Base-by-base conservation (phyloP, 371 early-diverging fungal species). In the Haplosporangium sp. region DNA sequence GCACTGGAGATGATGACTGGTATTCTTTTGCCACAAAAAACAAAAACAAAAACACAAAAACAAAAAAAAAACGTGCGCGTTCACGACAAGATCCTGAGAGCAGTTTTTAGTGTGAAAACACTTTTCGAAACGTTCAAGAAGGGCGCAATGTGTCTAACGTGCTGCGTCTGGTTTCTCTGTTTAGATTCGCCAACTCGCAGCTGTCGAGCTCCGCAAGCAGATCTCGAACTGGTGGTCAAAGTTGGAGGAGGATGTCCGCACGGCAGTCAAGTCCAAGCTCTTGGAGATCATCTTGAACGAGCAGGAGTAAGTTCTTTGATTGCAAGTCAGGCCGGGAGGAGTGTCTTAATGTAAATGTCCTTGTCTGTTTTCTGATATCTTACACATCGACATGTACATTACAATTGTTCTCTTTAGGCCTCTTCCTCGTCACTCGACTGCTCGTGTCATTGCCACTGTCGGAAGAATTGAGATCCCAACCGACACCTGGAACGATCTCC, bases 171-270 rank as follows among this genome's bases (percentile, higher is more conserved):
- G 8, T 40, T 21, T 20, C 13, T 41, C 43, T 42, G 50, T 66
- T 45, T 80, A 87, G 84, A 84, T 95, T 29, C 92, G 95, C 59
- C 95, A 96, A 81, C 83, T 96, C 52, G 94, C 95, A 38, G 93
- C 95, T 18, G 95, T 96, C 45, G 96, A 96, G 83, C 87, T 93
- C 62, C 87, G 93, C 64, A 96, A 96, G 75, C 89, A 91, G 70
- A 82, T 92, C 36, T 63, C 87, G 37, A 90, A 83, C 82, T 87
- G 82, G 81, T 96, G 95, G 95, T 72, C 76, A 16, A 84, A 89
- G 21, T 60, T 93, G 20, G 90, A 87, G 55, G 86, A 73, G n/a
- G 69, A 63, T 6, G 81, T 84, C 13, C 84, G 89, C 64, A 83
- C 70, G 21, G 73, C 74, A 42, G 88, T 95, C 57, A 91, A 91